Evolutionary conservation across 192 early-diverging fungal genomes (phyloP).

Genomic region (Umbelopsis isabellina): DNA sequence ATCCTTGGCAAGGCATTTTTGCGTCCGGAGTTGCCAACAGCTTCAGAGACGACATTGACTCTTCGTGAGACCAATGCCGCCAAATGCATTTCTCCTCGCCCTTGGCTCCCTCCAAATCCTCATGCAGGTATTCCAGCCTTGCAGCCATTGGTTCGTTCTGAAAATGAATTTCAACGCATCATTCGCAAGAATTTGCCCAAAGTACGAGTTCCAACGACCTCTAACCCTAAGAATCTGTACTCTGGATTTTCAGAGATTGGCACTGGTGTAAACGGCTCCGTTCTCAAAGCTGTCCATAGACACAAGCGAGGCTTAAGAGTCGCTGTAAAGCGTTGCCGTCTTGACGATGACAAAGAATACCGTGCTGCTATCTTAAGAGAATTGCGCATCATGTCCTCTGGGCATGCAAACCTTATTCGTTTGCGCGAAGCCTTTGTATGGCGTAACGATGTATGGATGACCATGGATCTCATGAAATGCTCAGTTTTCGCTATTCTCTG

Average conservation of each 20-base stretch:
- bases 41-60: slow-evolving; percentile 19
- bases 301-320: slow-evolving; percentile 33
- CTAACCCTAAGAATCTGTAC: slow-evolving; percentile 31
- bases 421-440: slow-evolving; percentile 39
- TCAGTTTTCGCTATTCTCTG: slow-evolving; percentile 43
- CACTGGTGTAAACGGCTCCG: slow-evolving; percentile 42
- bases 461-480: slow-evolving; percentile 42
- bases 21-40: slow-evolving; percentile 26
- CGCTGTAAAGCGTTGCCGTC: slow-evolving; percentile 41
- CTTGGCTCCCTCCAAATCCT: slow-evolving; percentile 43
- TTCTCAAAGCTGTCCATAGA: slow-evolving; percentile 31
- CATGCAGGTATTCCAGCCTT: slow-evolving; percentile 31
- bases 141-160: slow-evolving; percentile 33
- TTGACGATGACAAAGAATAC: slow-evolving; percentile 42
- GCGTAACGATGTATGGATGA: slow-evolving; percentile 44
- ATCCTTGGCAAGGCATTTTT: slow-evolving; percentile 43
- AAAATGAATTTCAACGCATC: slow-evolving; percentile 38
- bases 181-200: slow-evolving; percentile 36
- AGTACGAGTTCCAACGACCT: slow-evolving; percentile 27
- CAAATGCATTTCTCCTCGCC: slow-evolving; percentile 37
- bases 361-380: slow-evolving; percentile 39
- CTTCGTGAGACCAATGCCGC: slow-evolving; percentile 28
- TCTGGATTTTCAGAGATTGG: slow-evolving; percentile 33
- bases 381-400: slow-evolving; percentile 43
- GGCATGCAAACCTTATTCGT: slow-evolving; percentile 36